Percentiles rank a stretch among this genome's conserved stretches.
Evolutionary conservation across 371 early-diverging fungal species (phyloP).

Genomic region (Blastocladiella emersonii): DNA sequence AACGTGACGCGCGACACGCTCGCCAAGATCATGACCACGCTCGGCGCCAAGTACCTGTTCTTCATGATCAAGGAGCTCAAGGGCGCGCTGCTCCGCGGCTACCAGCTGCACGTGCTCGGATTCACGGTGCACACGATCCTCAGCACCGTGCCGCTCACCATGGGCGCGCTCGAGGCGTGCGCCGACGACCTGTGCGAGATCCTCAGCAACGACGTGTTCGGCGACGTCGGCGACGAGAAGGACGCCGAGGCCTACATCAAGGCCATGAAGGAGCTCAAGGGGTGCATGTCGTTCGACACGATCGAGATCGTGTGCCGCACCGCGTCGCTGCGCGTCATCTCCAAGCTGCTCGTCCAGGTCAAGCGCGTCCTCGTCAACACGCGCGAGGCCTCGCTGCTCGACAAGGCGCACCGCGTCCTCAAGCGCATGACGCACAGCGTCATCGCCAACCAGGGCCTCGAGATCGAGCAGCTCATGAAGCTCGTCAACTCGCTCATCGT

Average conservation of each 20-base stretch:
- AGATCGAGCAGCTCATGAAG: slow-evolving; percentile 47
- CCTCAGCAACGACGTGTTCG: slow-evolving; percentile 79
- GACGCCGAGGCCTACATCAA: slow-evolving; percentile 73
- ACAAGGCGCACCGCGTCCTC: slow-evolving; percentile 65
- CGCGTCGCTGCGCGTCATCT: slow-evolving; percentile 47
- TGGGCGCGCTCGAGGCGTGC: slow-evolving; percentile 61
- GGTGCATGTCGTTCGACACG: slow-evolving; percentile 60
- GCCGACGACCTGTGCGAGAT: slow-evolving; percentile 50
- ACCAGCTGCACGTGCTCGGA: slow-evolving; percentile 81
- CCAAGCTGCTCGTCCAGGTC: slow-evolving; percentile 56
- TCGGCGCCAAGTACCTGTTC: slow-evolving; percentile 69
- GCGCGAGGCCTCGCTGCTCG: slow-evolving; percentile 51
- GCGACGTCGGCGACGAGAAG: slow-evolving; percentile 71
- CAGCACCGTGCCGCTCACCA: slow-evolving; percentile 30
- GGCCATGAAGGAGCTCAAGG: slow-evolving; percentile 78
- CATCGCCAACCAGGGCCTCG: slow-evolving; percentile 54
- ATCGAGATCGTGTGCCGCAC: slow-evolving; percentile 60
- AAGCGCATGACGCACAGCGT: slow-evolving; percentile 59
- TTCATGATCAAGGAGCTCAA: slow-evolving; percentile 76
- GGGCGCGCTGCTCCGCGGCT: slow-evolving; percentile 65
- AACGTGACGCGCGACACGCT: slow-evolving; percentile 74
- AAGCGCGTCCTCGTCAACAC: slow-evolving; percentile 77
- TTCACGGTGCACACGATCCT: slow-evolving; percentile 75
- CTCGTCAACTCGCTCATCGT: slow-evolving; percentile 69
- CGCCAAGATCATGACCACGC: slow-evolving; percentile 60